These are phyloP conservation scores for Zygoascus biomembranicola DNA, from an alignment of 805 yeast genomes.

Conservation along the genomic window DNA sequence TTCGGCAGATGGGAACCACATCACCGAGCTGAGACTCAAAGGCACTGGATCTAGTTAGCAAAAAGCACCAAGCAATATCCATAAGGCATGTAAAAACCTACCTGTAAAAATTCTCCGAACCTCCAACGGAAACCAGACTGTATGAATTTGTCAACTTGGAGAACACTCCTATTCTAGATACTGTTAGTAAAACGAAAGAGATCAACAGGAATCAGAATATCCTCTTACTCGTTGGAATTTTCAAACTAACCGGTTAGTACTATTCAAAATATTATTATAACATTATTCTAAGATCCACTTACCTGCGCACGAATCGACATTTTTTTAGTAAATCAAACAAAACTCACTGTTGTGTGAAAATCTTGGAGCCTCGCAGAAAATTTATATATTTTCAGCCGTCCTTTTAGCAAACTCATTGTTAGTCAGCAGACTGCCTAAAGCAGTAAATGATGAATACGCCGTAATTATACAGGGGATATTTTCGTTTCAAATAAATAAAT, in stretches of 20 bases:
- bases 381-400: background rate
- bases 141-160: slow-evolving; percentile 93
- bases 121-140: slow-evolving; percentile 94
- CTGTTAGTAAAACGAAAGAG: background rate
- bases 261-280: background rate
- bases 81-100: slow-evolving; percentile 26
- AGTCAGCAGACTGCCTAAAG: background rate
- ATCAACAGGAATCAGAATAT: slow-evolving; percentile 5
- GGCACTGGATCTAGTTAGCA: slow-evolving; percentile 48
- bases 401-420: background rate
- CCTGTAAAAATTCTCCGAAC: slow-evolving; percentile 62
- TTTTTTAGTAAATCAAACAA: background rate
- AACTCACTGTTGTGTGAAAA: background rate
- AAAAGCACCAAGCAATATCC: background rate
- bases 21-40: slow-evolving; percentile 97
- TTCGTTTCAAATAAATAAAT: background rate
- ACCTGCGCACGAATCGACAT: slow-evolving; percentile 31
- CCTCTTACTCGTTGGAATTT: slow-evolving; percentile 57
- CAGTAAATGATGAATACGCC: background rate
- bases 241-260: slow-evolving; percentile 44
- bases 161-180: slow-evolving; percentile 71
- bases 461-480: background rate
- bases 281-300: slow-evolving; percentile 6
- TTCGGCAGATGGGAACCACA: slow-evolving; percentile 90
- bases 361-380: background rate